Conservation (phyloP, 2,329 filamentous ascomycete species). For the Acrodontium crateriforme region DNA sequence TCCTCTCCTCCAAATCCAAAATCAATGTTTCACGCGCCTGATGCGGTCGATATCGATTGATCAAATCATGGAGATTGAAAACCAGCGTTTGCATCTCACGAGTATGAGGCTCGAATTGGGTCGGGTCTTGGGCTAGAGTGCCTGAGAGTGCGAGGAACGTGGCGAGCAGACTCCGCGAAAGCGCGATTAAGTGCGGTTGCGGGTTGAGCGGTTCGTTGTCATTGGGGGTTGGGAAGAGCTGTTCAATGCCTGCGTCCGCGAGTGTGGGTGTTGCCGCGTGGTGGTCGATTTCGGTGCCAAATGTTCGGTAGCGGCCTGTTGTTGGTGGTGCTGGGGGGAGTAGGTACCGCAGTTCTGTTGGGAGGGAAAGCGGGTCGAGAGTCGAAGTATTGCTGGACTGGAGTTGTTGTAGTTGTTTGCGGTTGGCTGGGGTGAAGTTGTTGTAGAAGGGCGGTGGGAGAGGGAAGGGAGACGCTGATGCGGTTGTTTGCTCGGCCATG, state of each 20-base stretch:
- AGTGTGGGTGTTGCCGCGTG: slow-evolving; percentile 52
- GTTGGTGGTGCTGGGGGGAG: slow-evolving; percentile 65
- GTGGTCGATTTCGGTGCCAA: slow-evolving; percentile 52
- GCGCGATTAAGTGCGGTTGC: slow-evolving; percentile 47
- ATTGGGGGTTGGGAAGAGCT: slow-evolving; percentile 45
- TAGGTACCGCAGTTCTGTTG: slow-evolving; percentile 59
- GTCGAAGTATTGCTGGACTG: slow-evolving; percentile 3
- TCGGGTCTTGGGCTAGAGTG: slow-evolving; percentile 51
- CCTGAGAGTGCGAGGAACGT: slow-evolving; percentile 81
- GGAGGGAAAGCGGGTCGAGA: slow-evolving; percentile 36
- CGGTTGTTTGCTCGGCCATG: slow-evolving; percentile 45
- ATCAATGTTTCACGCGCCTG: slow-evolving; percentile 84
- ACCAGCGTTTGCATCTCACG: slow-evolving; percentile 68
- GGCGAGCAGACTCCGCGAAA: slow-evolving; percentile 72
- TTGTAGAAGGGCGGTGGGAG: slow-evolving; percentile 84
- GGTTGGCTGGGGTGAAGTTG: slow-evolving; percentile 66
- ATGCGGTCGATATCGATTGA: slow-evolving; percentile 90
- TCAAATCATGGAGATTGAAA: slow-evolving; percentile 81
- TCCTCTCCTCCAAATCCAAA: slow-evolving; percentile 70
- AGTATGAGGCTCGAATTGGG: slow-evolving; percentile 49
- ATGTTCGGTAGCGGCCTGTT: slow-evolving; percentile 56
- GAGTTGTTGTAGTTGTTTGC: slow-evolving; percentile 37
- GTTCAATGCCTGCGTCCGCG: slow-evolving; percentile 55
- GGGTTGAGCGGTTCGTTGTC: slow-evolving; percentile 27
- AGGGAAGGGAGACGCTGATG: too few relatives aligned